phyloP scores from a whole-genome alignment of 192 early-diverging fungal genomes.

The Allomyces arbusculus region DNA sequence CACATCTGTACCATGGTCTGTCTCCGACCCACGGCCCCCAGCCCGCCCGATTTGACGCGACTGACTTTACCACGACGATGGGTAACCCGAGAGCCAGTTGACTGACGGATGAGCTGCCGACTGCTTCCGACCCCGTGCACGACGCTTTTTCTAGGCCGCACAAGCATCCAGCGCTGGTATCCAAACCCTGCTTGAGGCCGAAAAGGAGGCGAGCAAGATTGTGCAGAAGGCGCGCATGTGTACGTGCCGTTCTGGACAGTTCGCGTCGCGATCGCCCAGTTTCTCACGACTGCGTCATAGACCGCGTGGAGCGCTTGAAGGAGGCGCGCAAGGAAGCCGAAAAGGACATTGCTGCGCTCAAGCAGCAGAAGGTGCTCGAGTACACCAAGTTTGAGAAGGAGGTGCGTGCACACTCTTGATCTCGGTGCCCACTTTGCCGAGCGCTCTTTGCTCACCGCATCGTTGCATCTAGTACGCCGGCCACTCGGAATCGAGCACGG shows the following conservation, averaged over 20 bases:
- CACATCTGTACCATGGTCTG: no score
- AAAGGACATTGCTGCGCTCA: conserved; percentile 75
- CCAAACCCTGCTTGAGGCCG: conserved; percentile 88
- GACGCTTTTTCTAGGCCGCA: no score
- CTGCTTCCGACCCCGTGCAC: no score
- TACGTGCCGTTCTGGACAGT: conserved; percentile 13
- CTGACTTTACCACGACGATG: no score
- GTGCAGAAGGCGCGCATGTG: conserved; percentile 79
- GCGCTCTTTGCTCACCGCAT: conserved; percentile 2
- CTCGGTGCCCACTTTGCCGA: not conserved
- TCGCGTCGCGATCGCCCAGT: not conserved
- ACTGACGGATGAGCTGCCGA: no score
- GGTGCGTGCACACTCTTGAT: conserved; percentile 14
- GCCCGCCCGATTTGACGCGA: no score
- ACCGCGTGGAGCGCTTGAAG: conserved; percentile 79
- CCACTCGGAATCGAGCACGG: conserved; percentile 34
- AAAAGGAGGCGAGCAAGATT: conserved; percentile 85
- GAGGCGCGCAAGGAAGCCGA: conserved; percentile 85
- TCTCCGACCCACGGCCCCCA: no score
- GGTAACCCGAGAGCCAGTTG: no score
- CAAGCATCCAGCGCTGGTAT: conserved; percentile 43
- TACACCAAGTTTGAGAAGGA: conserved; percentile 50
- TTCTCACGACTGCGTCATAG: conserved; percentile 11
- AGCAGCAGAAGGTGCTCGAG: conserved; percentile 63
- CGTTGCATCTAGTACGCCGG: conserved; percentile 38